Evolutionary conservation across 2,329 filamentous ascomycete genomes (phyloP).

Genomic region (Talaromyces sp.): DNA sequence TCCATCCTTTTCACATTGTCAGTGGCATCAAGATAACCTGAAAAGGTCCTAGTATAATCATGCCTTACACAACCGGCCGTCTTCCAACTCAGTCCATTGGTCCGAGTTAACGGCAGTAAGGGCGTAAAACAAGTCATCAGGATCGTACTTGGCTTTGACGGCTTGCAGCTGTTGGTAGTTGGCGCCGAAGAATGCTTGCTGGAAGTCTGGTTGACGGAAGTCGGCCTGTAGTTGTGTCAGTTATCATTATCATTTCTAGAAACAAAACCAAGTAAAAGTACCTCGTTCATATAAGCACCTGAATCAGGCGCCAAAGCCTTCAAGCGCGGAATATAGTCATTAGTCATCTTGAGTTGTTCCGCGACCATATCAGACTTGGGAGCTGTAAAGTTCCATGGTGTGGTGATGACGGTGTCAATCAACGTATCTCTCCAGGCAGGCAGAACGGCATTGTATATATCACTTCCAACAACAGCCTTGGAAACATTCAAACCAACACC

Average conservation of each 20-base stretch:
- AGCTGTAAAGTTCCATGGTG: slow-evolving; percentile 40
- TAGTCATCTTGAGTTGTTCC: slow-evolving; percentile 40
- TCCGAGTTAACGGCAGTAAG: slow-evolving; percentile 42
- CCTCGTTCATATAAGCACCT: slow-evolving; percentile 44
- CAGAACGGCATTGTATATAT: slow-evolving; percentile 42
- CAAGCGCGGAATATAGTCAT: slow-evolving; percentile 41
- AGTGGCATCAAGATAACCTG: not conserved
- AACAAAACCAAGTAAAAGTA: not conserved
- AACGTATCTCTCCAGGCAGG: slow-evolving; percentile 41
- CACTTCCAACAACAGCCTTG: slow-evolving; percentile 33
- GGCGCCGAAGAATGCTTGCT: slow-evolving; percentile 19
- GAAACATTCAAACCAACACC: slow-evolving; percentile 38
- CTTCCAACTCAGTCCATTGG: slow-evolving; percentile 29
- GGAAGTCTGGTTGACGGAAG: slow-evolving; percentile 20
- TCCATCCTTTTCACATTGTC: not conserved
- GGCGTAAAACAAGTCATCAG: slow-evolving; percentile 40
- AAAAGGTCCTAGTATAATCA: not conserved
- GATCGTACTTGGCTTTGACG: slow-evolving; percentile 21
- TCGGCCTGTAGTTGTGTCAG: slow-evolving; percentile 23
- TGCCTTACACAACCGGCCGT: slow-evolving; percentile 16
- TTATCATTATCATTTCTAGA: not conserved
- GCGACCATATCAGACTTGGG: slow-evolving; percentile 38
- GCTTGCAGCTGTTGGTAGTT: slow-evolving; percentile 16
- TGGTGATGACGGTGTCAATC: slow-evolving; percentile 38
- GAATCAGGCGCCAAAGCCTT: slow-evolving; percentile 40